Percentiles rank a stretch among this genome's conserved stretches.
Evolutionary conservation across 208 protist species (phyloP).

Genomic region (Blastocrithidia nonstop): DNA sequence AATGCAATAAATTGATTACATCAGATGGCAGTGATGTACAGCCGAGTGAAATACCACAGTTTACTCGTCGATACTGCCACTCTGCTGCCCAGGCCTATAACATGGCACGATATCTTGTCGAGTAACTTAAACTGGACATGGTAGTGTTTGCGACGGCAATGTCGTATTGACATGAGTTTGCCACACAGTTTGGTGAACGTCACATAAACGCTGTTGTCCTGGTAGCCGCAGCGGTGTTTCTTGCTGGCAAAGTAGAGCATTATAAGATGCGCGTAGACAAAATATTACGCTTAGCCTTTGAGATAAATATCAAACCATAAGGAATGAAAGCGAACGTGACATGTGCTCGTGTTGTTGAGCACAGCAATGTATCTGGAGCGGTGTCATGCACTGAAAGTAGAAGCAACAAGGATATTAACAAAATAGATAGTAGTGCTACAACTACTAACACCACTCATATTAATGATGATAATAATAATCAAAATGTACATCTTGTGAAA

Average conservation of each 20-base stretch:
- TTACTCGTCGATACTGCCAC: conserved; percentile 35
- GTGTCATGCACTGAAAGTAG: not conserved
- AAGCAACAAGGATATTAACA: not conserved
- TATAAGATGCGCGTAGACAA: conserved; percentile 47
- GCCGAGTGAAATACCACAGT: too few species aligned
- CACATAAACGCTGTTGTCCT: conserved; percentile 57
- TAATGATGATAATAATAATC: conserved; percentile 1
- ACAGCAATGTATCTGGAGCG: conserved; percentile 3
- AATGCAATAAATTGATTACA: too few species aligned
- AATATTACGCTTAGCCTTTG: conserved; percentile 44
- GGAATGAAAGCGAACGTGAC: conserved; percentile 8
- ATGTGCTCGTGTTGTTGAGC: too few species aligned
- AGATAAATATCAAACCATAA: conserved; percentile 30
- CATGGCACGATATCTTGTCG: conserved; percentile 43
- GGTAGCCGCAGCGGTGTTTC: conserved; percentile 58
- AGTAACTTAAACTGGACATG: conserved; percentile 31
- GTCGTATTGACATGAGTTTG: conserved; percentile 79
- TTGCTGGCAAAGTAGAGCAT: conserved; percentile 77
- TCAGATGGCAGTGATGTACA: too few species aligned
- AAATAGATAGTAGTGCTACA: not conserved
- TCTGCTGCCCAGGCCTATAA: conserved; percentile 41
- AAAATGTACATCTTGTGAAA: too few species aligned
- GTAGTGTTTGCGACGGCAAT: conserved; percentile 52
- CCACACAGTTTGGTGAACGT: conserved; percentile 25
- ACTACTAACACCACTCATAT: not conserved